Conservation (phyloP, 305 asterid species). For the Rubia tinctorum region DNA sequence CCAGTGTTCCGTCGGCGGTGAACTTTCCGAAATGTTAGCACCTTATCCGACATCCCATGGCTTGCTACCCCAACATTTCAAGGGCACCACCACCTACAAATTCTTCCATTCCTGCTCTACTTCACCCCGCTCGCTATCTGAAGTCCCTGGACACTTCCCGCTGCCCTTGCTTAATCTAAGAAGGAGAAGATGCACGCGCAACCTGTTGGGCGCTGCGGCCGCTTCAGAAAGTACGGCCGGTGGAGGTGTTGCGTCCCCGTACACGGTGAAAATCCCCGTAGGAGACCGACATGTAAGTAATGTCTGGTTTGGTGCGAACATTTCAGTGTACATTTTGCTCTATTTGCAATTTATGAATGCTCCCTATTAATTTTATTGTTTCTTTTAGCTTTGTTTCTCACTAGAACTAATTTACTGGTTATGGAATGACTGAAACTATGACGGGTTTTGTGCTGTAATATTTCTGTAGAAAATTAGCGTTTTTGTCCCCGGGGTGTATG, state of each 20-base stretch:
- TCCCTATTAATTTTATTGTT: background rate
- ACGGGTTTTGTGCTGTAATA: background rate
- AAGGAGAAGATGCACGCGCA: background rate
- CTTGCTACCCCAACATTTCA: background rate
- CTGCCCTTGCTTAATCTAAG: background rate
- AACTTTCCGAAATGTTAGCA: background rate
- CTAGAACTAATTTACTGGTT: background rate
- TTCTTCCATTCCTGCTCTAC: background rate
- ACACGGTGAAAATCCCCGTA: conserved; percentile 16
- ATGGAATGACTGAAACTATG: background rate
- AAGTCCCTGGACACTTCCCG: background rate
- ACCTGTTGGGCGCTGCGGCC: background rate
- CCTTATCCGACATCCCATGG: conserved; percentile 8
- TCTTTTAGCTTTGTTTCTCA: background rate
- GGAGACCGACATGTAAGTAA: conserved; percentile 10
- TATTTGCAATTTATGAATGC: background rate
- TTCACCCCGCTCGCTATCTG: background rate
- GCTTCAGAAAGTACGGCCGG: background rate
- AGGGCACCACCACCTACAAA: background rate
- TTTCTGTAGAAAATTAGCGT: background rate
- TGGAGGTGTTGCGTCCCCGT: conserved; percentile 5
- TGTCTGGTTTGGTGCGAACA: background rate
- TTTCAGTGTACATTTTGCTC: background rate
- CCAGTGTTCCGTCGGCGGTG: conserved; percentile 5
- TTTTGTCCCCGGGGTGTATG: background rate